phyloP scores from a whole-genome alignment of 306 rosid genomes.

The Begonia loranthoides region DNA sequence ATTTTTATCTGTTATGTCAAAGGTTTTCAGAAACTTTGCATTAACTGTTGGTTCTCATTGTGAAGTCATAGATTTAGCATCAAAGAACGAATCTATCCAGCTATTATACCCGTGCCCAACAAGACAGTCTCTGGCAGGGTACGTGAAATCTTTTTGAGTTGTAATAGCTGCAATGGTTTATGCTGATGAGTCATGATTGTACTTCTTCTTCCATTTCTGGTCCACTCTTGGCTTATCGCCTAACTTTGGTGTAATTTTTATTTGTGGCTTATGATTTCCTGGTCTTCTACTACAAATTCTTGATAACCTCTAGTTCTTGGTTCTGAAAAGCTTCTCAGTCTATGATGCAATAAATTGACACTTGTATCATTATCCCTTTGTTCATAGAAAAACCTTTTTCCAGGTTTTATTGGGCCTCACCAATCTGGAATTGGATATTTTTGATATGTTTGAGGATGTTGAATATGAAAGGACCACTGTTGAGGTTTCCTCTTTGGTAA shows the following conservation, averaged over 20 bases:
- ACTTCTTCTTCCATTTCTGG: background rate
- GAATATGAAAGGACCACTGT: slow-evolving; percentile 61
- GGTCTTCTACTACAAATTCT: too few relatives aligned
- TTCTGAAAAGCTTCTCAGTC: too few relatives aligned
- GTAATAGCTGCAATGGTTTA: background rate
- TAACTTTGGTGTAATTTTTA: too few relatives aligned
- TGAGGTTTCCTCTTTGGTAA: slow-evolving; percentile 39
- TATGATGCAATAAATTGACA: too few relatives aligned
- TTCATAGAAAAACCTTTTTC: background rate
- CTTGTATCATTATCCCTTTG: too few relatives aligned
- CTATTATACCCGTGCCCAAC: slow-evolving; percentile 55
- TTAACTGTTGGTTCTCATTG: background rate
- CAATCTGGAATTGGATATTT: slow-evolving; percentile 41
- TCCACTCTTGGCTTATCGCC: too few relatives aligned
- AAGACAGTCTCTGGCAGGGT: slow-evolving; percentile 57
- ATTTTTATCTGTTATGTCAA: too few relatives aligned
- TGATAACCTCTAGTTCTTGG: too few relatives aligned
- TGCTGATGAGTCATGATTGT: background rate
- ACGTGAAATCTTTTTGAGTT: background rate
- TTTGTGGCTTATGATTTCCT: too few relatives aligned
- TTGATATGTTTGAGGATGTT: slow-evolving; percentile 68
- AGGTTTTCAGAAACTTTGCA: too few relatives aligned
- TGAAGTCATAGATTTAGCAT: slow-evolving; percentile 68
- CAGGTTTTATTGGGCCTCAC: slow-evolving; percentile 71
- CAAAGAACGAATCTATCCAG: slow-evolving; percentile 84